Percentiles rank a stretch among this genome's conserved stretches.
phyloP scores from a whole-genome alignment of 257 asterid genomes.

The Solanum paucissectum region DNA sequence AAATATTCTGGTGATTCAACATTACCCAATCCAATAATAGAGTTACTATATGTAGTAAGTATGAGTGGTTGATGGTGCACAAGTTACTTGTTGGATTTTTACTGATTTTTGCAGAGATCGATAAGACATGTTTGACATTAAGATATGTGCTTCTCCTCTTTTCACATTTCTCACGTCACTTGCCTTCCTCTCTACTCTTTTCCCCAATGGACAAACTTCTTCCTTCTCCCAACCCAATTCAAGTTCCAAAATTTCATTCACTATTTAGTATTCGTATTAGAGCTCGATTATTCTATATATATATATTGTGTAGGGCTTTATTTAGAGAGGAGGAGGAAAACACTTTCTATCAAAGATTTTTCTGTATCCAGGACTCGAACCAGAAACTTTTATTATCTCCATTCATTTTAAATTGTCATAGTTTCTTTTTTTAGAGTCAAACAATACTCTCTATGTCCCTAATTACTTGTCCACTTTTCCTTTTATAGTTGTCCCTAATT shows the following conservation, averaged over 20 bases:
- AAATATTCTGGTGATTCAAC: no score
- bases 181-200: neutral
- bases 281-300: no score
- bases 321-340: no score
- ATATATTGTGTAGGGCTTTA: neutral
- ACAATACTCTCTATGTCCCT: no score
- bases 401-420: no score
- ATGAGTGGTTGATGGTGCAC: neutral
- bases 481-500: no score
- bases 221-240: neutral
- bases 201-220: neutral
- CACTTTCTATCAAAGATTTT: no score
- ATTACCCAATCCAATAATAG: neutral
- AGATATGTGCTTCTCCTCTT: neutral
- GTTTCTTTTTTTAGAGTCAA: no score
- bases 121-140: slow-evolving; percentile 13
- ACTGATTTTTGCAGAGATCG: neutral
- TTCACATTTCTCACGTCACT: neutral
- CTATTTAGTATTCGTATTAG: rapidly evolving
- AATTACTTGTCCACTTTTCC: no score
- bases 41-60: neutral
- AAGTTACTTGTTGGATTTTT: neutral
- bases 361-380: no score
- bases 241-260: neutral
- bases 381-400: no score